Conservation (phyloP, 1,139 yeast species). For the Arxiozyma slooffiae region DNA sequence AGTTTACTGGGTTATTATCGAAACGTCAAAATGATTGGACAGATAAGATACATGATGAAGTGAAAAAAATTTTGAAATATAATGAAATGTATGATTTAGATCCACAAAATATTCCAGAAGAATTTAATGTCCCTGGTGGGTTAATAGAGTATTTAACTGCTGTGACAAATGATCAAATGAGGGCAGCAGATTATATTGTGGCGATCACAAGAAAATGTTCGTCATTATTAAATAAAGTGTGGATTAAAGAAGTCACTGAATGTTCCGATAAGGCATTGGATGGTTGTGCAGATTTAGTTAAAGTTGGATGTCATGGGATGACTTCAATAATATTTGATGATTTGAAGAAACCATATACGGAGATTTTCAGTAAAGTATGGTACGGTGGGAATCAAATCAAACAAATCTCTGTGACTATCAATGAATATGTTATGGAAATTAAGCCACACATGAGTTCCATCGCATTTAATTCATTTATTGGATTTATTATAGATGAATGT, state of each 20-base stretch:
- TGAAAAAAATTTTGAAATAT: constrained; percentile 41
- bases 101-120: constrained; percentile 37
- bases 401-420: constrained; percentile 60
- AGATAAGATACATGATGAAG: constrained; percentile 49
- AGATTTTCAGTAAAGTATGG: constrained; percentile 44
- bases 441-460: constrained; percentile 39
- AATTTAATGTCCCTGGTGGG: constrained; percentile 62
- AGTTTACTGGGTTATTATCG: constrained; percentile 55
- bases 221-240: constrained; percentile 46
- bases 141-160: constrained; percentile 75
- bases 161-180: constrained; percentile 78
- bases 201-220: constrained; percentile 59
- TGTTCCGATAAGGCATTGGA: constrained; percentile 57
- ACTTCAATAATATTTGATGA: constrained; percentile 67
- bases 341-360: constrained; percentile 40
- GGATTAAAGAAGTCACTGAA: constrained; percentile 46
- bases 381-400: constrained; percentile 43
- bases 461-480: constrained; percentile 44
- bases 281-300: constrained; percentile 71
- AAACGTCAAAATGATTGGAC: constrained; percentile 56
- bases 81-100: constrained; percentile 29
- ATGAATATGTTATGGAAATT: constrained; percentile 63
- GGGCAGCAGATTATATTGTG: constrained; percentile 72
- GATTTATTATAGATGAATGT: constrained; percentile 43
- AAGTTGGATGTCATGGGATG: constrained; percentile 53